Conservation (phyloP, 768 basidiomycete genomes). For the Nidularia sp. region DNA sequence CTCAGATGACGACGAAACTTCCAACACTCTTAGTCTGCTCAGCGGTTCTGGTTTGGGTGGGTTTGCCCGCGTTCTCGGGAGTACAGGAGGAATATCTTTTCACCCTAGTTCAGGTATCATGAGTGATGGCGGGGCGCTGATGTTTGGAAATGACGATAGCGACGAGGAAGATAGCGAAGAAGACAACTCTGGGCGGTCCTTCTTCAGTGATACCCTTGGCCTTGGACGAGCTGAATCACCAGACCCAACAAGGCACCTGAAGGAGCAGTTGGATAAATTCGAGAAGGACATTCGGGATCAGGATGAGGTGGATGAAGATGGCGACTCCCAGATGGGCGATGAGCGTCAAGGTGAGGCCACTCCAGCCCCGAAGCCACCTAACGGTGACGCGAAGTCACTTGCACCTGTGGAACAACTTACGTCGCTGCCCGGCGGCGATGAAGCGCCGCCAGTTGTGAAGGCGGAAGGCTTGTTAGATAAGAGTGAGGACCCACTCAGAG, state of each 20-base stretch:
- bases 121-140: slow-evolving; percentile 45
- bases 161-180: slow-evolving; percentile 61
- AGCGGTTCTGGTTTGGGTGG: slow-evolving; percentile 36
- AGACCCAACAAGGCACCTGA: slow-evolving; percentile 54
- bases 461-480: slow-evolving; percentile 64
- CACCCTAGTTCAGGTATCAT: slow-evolving; percentile 49
- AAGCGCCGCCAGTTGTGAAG: slow-evolving; percentile 45
- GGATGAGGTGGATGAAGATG: slow-evolving; percentile 34
- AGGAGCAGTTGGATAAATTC: slow-evolving; percentile 60
- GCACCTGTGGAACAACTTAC: slow-evolving; percentile 45
- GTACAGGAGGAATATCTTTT: slow-evolving; percentile 64
- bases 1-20: slow-evolving; percentile 25
- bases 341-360: slow-evolving; percentile 39
- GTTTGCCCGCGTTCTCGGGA: slow-evolving; percentile 53
- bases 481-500: slow-evolving; percentile 55
- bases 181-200: slow-evolving; percentile 31
- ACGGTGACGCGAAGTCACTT: slow-evolving; percentile 36
- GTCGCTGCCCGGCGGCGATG: slow-evolving; percentile 49
- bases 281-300: slow-evolving; percentile 40
- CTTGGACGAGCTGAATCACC: slow-evolving; percentile 36
- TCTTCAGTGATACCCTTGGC: slow-evolving; percentile 46
- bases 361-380: slow-evolving; percentile 39
- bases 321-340: slow-evolving; percentile 25
- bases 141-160: slow-evolving; percentile 65
- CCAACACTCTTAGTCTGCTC: slow-evolving; percentile 18